Evolutionary conservation across 768 basidiomycete species (phyloP), one percentile per base, ranked within the genome.

Genomic region (Termitomyces sp.): DNA sequence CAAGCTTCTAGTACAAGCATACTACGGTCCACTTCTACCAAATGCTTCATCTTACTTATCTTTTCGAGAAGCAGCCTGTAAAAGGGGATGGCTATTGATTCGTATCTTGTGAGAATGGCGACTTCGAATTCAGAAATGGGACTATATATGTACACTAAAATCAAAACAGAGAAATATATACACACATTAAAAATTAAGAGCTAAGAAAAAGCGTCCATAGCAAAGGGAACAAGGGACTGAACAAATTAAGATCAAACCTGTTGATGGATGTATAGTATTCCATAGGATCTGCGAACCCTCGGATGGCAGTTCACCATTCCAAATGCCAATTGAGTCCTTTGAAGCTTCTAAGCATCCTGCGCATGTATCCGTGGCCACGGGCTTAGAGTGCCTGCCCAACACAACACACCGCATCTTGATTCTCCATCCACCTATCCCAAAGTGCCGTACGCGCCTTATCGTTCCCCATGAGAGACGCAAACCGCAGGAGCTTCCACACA

Each of bases 401-500:
- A 27, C 53, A 54, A 37, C 46, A 48, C 22, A 1, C 4, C 18
- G 9, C 2, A 24, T 62, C 44, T 56, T 59, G 18, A 3, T 64
- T 65, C 57, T 71, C 69, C 54, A 59, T 62, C 73, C 73, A 76
- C 34, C 64, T 62, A 4, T 80, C 72, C 79, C 80, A 82, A 47
- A 80, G 69, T 0, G 61, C 62, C 52, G 61, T 65, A 26, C 81
- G 66, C 36, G 70, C 61, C n/a, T 62, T 64, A 45, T 75, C 73
- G 5, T 74, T 69, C 3, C 76, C 79, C 4, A 87, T 75, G 12
- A 74, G 72, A 8, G 73, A 65, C 39, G 79, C 79, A 50, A 86
- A 81, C 53, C 73, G 72, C 9, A 85, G 65, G 13, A 86, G 76
- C 47, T 74, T 78, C 81, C 84, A 86, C 1, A 85, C 83, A 67